Conservation (phyloP, 1,284 basidiomycete species). For the Entoloma clypeatum region DNA sequence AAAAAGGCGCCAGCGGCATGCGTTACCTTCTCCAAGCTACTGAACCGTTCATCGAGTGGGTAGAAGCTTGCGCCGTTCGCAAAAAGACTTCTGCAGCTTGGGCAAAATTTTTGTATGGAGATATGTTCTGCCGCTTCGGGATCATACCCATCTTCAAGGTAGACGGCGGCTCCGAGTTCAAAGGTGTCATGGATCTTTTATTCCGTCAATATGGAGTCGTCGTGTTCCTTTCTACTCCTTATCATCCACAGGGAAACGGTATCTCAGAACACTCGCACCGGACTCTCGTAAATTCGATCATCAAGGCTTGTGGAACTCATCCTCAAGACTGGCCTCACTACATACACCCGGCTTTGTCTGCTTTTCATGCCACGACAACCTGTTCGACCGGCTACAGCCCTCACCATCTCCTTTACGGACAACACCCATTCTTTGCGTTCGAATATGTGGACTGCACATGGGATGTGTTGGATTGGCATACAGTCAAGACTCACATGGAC, state of each 20-base stretch:
- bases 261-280: conserved; percentile 25
- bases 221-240: conserved; percentile 25
- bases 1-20: conserved; percentile 14
- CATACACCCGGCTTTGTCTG: conserved; percentile 18
- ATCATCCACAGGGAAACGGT: conserved; percentile 32
- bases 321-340: conserved; percentile 21
- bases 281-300: conserved; percentile 21
- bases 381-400: conserved; percentile 29
- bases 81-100: conserved; percentile 15
- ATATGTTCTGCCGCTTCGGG: conserved; percentile 27
- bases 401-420: conserved; percentile 32
- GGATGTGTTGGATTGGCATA: conserved; percentile 26
- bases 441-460: conserved; percentile 31
- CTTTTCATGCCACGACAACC: conserved; percentile 23
- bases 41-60: conserved; percentile 22
- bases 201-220: conserved; percentile 21
- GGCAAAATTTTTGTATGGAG: conserved; percentile 27
- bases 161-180: conserved; percentile 29
- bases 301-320: conserved; percentile 22
- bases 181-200: conserved; percentile 22
- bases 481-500: conserved; percentile 18
- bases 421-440: conserved; percentile 28
- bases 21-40: conserved; percentile 26
- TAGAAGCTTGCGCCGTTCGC: conserved; percentile 22
- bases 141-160: conserved; percentile 23